phyloP scores from a whole-genome alignment of 306 rosid genomes.

The Albizia julibrissin region DNA sequence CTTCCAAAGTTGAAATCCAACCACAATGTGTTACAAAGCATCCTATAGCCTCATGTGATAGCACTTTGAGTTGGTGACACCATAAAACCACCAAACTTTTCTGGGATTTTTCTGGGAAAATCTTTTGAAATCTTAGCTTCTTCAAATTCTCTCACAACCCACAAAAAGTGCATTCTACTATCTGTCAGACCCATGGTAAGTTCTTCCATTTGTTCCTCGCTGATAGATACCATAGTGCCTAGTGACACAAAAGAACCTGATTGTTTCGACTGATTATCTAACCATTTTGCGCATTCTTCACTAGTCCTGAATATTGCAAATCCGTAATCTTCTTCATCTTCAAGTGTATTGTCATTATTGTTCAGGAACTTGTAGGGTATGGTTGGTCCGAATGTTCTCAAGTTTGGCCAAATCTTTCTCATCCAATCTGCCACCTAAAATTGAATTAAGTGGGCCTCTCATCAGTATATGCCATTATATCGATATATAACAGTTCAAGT shows the following conservation, averaged over 20 bases:
- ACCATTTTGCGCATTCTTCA: not conserved
- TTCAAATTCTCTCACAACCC: not conserved
- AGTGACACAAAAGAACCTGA: not conserved
- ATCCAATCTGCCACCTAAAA: not conserved
- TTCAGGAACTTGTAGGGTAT: not conserved
- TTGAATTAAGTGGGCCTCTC: not conserved
- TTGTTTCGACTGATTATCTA: not conserved
- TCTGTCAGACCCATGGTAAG: not conserved
- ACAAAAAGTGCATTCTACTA: not conserved
- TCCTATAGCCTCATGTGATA: conserved; percentile 5
- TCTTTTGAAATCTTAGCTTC: not conserved
- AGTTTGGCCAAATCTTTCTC: not conserved
- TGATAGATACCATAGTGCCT: not conserved
- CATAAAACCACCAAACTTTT: not conserved
- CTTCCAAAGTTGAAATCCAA: not conserved
- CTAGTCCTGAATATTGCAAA: not conserved
- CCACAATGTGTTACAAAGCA: not conserved
- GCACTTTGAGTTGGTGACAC: conserved; percentile 4
- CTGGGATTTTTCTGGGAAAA: not conserved
- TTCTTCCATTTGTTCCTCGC: not conserved
- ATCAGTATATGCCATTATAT: not conserved
- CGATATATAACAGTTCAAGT: not conserved
- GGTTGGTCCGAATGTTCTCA: not conserved
- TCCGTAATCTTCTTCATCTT: conserved; percentile 3
- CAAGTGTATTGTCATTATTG: not conserved